phyloP scores from a whole-genome alignment of 495 filamentous ascomycete genomes.

The Collariella sp. region DNA sequence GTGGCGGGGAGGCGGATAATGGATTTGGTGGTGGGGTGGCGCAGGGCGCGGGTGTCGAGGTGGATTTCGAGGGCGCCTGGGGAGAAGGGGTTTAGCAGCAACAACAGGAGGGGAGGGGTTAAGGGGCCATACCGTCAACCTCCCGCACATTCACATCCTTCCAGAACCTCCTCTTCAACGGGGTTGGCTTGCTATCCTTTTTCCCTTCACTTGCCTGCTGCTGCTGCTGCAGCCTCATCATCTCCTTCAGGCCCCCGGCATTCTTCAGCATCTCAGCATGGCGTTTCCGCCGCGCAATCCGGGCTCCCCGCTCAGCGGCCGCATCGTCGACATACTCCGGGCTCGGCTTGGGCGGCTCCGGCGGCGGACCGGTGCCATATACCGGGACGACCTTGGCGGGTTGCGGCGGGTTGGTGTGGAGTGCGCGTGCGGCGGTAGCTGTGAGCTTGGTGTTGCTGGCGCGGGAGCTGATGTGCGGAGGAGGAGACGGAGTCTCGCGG shows the following conservation, averaged over 20 bases:
- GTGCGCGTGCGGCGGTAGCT: slow-evolving; percentile 14
- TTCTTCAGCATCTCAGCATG: slow-evolving; percentile 45
- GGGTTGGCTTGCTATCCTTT: slow-evolving; percentile 3
- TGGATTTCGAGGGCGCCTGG: slow-evolving; percentile 60
- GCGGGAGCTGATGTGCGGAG: slow-evolving; percentile 5
- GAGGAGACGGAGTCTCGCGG: slow-evolving; percentile 13
- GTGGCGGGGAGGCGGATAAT: slow-evolving; percentile 60
- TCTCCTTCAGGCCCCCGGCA: slow-evolving; percentile 36
- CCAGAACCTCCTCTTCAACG: slow-evolving; percentile 70
- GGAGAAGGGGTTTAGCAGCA: not conserved
- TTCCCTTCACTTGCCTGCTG: not conserved
- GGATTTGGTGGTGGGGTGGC: slow-evolving; percentile 56
- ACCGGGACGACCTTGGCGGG: slow-evolving; percentile 51
- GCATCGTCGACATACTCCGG: slow-evolving; percentile 24
- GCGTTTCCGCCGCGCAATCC: slow-evolving; percentile 41
- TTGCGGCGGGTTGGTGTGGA: slow-evolving; percentile 35
- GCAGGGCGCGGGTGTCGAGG: slow-evolving; percentile 73
- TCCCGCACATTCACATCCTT: slow-evolving; percentile 61
- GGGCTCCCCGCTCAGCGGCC: slow-evolving; percentile 21
- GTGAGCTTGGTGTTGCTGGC: not conserved
- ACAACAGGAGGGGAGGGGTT: not conserved
- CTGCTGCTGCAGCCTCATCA: not conserved
- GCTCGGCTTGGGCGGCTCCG: slow-evolving; percentile 40
- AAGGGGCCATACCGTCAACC: slow-evolving; percentile 35
- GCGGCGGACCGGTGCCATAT: slow-evolving; percentile 78